phyloP scores from a whole-genome alignment of 768 basidiomycete genomes.

The Boletus edulis region DNA sequence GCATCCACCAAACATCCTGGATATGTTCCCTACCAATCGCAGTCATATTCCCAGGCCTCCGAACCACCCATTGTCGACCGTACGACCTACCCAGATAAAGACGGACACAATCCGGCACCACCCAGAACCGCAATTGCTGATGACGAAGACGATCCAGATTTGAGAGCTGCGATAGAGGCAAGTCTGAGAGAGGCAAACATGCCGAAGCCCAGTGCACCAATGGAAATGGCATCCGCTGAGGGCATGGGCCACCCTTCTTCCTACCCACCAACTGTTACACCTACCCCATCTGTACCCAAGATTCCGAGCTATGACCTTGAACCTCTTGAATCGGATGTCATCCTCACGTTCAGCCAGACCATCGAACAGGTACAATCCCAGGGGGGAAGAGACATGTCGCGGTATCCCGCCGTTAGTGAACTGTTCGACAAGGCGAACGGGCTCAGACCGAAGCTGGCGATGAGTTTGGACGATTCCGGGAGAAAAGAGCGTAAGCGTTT shows the following conservation, averaged over 20 bases:
- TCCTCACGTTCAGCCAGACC: slow-evolving; percentile 89
- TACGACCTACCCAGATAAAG: slow-evolving; percentile 39
- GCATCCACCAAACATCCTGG: slow-evolving; percentile 54
- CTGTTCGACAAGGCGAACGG: slow-evolving; percentile 80
- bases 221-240: slow-evolving; percentile 55
- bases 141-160: slow-evolving; percentile 89
- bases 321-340: slow-evolving; percentile 78
- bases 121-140: slow-evolving; percentile 31
- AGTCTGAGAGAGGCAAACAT: slow-evolving; percentile 83
- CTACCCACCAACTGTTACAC: slow-evolving; percentile 39
- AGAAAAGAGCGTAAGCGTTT: slow-evolving; percentile 75
- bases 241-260: slow-evolving; percentile 46
- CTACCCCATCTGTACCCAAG: slow-evolving; percentile 43
- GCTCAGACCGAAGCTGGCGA: slow-evolving; percentile 76
- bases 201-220: slow-evolving; percentile 76
- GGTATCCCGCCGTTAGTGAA: slow-evolving; percentile 82
- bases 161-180: slow-evolving; percentile 93
- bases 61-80: slow-evolving; percentile 69
- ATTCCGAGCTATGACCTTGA: slow-evolving; percentile 79
- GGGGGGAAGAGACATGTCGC: slow-evolving; percentile 72
- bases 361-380: slow-evolving; percentile 80
- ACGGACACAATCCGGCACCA: slow-evolving; percentile 18
- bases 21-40: slow-evolving; percentile 62
- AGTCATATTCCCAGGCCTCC: slow-evolving; percentile 46
- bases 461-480: slow-evolving; percentile 80